A percentile compares a stretch with the other conserved stretches of the same genome.
phyloP scores from a whole-genome alignment of 805 yeast genomes.

The Kurtzmaniella fragi region DNA sequence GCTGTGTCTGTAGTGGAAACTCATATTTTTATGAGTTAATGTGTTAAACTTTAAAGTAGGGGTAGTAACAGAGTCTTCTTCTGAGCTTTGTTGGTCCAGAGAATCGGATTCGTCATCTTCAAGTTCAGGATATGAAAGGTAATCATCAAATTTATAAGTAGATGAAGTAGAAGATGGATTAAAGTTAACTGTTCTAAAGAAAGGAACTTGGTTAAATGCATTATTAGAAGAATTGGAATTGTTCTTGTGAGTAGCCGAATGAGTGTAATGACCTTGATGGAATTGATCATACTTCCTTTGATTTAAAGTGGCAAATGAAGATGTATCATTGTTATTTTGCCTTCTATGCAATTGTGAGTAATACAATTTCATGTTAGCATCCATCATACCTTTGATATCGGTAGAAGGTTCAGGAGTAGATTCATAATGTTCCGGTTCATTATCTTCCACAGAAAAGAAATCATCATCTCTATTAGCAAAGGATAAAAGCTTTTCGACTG shows the following conservation, averaged over 20 bases:
- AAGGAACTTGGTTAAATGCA: slow-evolving; percentile 18
- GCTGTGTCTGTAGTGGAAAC: slow-evolving; percentile 32
- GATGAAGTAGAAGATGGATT: slow-evolving; percentile 19
- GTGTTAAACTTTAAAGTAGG: slow-evolving; percentile 7
- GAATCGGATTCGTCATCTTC: slow-evolving; percentile 10
- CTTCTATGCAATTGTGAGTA: slow-evolving; percentile 19
- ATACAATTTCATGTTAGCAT: slow-evolving; percentile 33
- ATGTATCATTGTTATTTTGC: slow-evolving; percentile 23
- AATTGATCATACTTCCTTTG: slow-evolving; percentile 6
- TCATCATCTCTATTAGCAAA: slow-evolving; percentile 25
- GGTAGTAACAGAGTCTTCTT: slow-evolving; percentile 6
- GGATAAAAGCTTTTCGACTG: slow-evolving; percentile 37
- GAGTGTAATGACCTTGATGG: background rate
- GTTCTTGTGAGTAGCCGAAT: background rate
- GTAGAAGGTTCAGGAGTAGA: slow-evolving; percentile 7
- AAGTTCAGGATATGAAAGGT: slow-evolving; percentile 27
- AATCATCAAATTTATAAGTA: slow-evolving; percentile 27
- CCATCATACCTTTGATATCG: slow-evolving; percentile 32
- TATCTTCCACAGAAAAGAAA: slow-evolving; percentile 20
- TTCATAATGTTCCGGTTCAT: slow-evolving; percentile 9
- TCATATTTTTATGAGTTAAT: slow-evolving; percentile 21
- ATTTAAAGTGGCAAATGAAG: slow-evolving; percentile 28
- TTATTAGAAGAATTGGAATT: background rate
- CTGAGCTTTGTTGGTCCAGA: slow-evolving; percentile 7
- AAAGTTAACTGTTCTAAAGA: slow-evolving; percentile 34